Evolutionary conservation across 2,329 filamentous ascomycete genomes (phyloP).

Genomic region (Didymella glomerata): DNA sequence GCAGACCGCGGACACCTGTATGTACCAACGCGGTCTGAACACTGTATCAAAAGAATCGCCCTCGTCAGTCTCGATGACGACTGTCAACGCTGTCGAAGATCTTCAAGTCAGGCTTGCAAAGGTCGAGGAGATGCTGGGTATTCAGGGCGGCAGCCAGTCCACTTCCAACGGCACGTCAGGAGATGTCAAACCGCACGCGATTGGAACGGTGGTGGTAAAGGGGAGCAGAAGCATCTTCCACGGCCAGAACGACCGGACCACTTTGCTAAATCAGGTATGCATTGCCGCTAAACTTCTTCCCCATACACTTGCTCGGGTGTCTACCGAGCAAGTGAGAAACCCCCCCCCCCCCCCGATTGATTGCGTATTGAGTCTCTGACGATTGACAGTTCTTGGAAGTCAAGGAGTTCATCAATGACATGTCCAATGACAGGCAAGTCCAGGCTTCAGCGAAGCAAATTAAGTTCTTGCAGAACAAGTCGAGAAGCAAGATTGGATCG

Average conservation of each 20-base stretch:
- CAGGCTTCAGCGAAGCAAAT: slow-evolving; percentile 30
- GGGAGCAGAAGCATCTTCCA: slow-evolving; percentile 29
- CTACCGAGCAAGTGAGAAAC: neutral
- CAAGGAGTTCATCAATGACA: slow-evolving; percentile 27
- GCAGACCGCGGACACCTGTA: slow-evolving; percentile 27
- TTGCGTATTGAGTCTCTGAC: slow-evolving; percentile 9
- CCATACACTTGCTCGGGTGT: neutral
- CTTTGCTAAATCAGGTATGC: slow-evolving; percentile 35
- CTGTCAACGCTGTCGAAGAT: slow-evolving; percentile 23
- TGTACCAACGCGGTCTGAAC: slow-evolving; percentile 18
- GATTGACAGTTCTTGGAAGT: slow-evolving; percentile 26
- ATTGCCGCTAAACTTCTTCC: no score
- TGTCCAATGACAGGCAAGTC: slow-evolving; percentile 26
- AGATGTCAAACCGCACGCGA: slow-evolving; percentile 14
- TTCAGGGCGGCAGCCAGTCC: neutral
- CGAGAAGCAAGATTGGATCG: slow-evolving; percentile 20
- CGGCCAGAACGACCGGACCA: slow-evolving; percentile 33
- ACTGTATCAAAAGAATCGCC: neutral
- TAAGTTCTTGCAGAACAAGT: slow-evolving; percentile 30
- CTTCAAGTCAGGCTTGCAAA: slow-evolving; percentile 29
- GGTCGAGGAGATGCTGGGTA: slow-evolving; percentile 32
- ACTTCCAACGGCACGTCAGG: neutral
- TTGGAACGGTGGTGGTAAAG: slow-evolving; percentile 33
- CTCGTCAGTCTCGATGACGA: neutral
- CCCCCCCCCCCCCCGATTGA: neutral